These are phyloP conservation scores for Athelia psychrophila DNA, from an alignment of 1,284 basidiomycete genomes.

Conservation along the genomic window DNA sequence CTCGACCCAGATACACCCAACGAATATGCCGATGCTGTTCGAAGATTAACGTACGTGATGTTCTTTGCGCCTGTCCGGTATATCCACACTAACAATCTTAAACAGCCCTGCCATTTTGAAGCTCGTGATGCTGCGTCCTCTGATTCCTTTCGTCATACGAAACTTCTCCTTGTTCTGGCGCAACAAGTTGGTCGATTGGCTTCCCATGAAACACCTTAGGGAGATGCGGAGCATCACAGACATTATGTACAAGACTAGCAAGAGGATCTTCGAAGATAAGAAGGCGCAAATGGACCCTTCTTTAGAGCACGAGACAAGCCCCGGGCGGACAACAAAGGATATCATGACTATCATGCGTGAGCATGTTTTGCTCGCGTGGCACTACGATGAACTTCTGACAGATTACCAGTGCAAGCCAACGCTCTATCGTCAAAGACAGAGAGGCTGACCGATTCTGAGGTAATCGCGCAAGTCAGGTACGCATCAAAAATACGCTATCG, in stretches of 20 bases:
- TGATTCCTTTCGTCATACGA: background rate
- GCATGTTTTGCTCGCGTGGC: no score
- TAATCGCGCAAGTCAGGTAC: no score
- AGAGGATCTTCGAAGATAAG: conserved; percentile 11
- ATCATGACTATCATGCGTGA: conserved; percentile 20
- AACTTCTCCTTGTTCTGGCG: conserved; percentile 2
- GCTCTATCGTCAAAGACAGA: no score
- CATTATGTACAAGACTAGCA: conserved; percentile 10
- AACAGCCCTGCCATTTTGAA: background rate
- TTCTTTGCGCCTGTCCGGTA: background rate
- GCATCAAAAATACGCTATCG: no score
- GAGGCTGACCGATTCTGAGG: no score
- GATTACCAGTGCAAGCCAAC: no score
- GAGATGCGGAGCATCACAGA: conserved; percentile 5
- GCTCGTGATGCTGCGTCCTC: background rate
- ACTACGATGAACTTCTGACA: no score
- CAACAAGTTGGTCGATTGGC: conserved; percentile 6
- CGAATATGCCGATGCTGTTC: conserved; percentile 4
- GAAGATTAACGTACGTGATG: conserved; percentile 2
- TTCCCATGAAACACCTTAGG: conserved; percentile 7
- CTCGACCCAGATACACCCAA: conserved; percentile 1
- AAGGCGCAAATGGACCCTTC: background rate
- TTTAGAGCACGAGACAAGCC: conserved; percentile 14
- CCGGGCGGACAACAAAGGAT: conserved; percentile 21
- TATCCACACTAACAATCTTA: background rate